These are phyloP conservation scores for Podila minutissima DNA, from an alignment of 192 early-diverging fungal species.

Conservation along the genomic window DNA sequence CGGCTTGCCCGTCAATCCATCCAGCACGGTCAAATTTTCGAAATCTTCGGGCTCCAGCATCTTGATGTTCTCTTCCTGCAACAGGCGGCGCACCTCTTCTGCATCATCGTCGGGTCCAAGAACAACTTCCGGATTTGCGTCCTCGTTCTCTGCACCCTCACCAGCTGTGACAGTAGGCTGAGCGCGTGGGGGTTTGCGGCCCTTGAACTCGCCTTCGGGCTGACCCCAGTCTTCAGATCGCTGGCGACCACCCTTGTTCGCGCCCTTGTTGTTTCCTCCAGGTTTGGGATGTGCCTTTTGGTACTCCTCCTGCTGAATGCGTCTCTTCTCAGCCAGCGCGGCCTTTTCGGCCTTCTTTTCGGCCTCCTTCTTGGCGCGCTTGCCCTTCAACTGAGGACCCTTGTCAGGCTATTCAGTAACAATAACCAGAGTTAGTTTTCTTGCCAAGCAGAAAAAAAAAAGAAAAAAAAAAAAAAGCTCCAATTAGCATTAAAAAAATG, in stretches of 20 bases:
- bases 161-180: background rate
- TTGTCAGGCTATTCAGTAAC: slow-evolving; percentile 59
- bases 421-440: background rate
- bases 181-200: background rate
- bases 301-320: slow-evolving; percentile 22
- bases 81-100: slow-evolving; percentile 61
- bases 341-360: slow-evolving; percentile 55
- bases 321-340: slow-evolving; percentile 46
- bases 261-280: slow-evolving; percentile 25
- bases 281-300: slow-evolving; percentile 24
- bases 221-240: background rate
- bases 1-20: slow-evolving; percentile 85
- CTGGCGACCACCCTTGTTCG: slow-evolving; percentile 24
- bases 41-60: slow-evolving; percentile 62
- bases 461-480: background rate
- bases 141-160: slow-evolving; percentile 10
- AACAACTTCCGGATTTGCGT: background rate
- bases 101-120: slow-evolving; percentile 25
- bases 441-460: too few relatives aligned
- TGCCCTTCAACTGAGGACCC: slow-evolving; percentile 78
- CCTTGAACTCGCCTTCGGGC: background rate
- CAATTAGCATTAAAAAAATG: background rate
- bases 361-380: slow-evolving; percentile 71
- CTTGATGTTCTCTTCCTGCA: slow-evolving; percentile 68
- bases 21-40: slow-evolving; percentile 73